A percentile compares a stretch with the other conserved stretches of the same genome.
These are phyloP conservation scores for Aspergillus mulundensis DNA, from an alignment of 495 filamentous ascomycete genomes.

Conservation along the genomic window DNA sequence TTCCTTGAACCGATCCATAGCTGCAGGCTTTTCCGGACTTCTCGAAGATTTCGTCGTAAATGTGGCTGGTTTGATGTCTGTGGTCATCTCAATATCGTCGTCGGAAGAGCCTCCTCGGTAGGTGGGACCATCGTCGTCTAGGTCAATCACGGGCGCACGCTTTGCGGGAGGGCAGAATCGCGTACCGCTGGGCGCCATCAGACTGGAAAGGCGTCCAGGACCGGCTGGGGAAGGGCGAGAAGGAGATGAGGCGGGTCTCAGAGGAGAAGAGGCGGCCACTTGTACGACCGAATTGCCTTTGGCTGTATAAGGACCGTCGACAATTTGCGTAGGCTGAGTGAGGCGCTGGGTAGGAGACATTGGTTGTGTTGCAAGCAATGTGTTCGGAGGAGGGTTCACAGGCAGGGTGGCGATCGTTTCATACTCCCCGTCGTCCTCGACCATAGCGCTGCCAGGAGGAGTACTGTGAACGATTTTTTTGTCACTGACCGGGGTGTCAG, in stretches of 20 bases:
- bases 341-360: conserved; percentile 38
- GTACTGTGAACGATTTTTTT: conserved; percentile 39
- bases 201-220: conserved; percentile 46
- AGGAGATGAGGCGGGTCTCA: conserved; percentile 48
- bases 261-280: conserved; percentile 79
- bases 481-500: conserved; percentile 46
- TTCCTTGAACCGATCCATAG: conserved; percentile 45
- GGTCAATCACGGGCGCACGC: conserved; percentile 38
- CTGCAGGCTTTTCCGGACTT: conserved; percentile 36
- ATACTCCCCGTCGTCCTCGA: conserved; percentile 39
- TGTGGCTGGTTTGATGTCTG: conserved; percentile 68
- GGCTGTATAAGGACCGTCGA: conserved; percentile 34
- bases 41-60: conserved; percentile 45
- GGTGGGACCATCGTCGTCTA: conserved; percentile 55
- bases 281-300: conserved; percentile 57
- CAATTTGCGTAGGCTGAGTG: conserved; percentile 72
- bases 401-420: conserved; percentile 61
- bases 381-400: conserved; percentile 22
- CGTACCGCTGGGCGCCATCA: conserved; percentile 78
- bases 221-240: conserved; percentile 26
- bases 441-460: conserved; percentile 15
- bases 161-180: conserved; percentile 57
- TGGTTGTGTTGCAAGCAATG: conserved; percentile 24
- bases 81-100: conserved; percentile 47
- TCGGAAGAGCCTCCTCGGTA: conserved; percentile 56